Evolutionary conservation across 192 early-diverging fungal species (phyloP).

Genomic region (Phlyctochytrium planicorne): DNA sequence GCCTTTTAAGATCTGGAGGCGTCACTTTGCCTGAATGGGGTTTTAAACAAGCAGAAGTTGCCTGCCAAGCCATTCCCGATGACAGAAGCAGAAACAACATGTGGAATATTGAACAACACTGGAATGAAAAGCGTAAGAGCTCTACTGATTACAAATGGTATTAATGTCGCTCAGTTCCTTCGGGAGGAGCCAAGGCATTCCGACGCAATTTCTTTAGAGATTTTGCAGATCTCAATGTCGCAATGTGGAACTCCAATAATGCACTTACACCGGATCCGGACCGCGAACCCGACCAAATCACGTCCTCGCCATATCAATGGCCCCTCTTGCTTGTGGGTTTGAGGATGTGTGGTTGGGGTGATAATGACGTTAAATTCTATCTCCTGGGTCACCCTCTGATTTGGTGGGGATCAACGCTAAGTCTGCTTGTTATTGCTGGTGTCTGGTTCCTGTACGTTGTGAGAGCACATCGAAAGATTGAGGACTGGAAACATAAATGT

Average conservation of each 20-base stretch:
- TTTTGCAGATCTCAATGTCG: constrained; percentile 86
- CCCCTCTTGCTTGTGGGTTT: constrained; percentile 85
- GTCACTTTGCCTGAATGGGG: constrained; percentile 92
- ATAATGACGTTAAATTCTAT: constrained; percentile 81
- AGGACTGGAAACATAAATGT: constrained; percentile 53
- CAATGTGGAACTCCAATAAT: constrained; percentile 97
- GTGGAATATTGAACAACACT: constrained; percentile 95
- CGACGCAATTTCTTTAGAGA: constrained; percentile 75
- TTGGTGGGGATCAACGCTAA: constrained; percentile 76
- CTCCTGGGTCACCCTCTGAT: constrained; percentile 88
- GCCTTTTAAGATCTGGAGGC: constrained; percentile 70
- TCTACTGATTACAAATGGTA: not conserved
- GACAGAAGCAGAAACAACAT: constrained; percentile 50
- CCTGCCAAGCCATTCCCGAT: constrained; percentile 75
- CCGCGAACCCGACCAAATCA: constrained; percentile 76
- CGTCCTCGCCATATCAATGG: constrained; percentile 85
- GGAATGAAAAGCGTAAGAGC: constrained; percentile 68
- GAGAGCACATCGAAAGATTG: constrained; percentile 60
- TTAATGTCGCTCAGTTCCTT: constrained; percentile 60
- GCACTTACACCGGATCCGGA: constrained; percentile 91
- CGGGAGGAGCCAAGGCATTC: constrained; percentile 62
- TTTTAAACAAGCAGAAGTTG: constrained; percentile 89
- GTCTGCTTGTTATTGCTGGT: constrained; percentile 51
- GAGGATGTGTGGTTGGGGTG: constrained; percentile 93
- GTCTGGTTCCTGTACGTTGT: constrained; percentile 55